A percentile compares a stretch with the other conserved stretches of the same genome.
These are phyloP conservation scores for Psilocybe subaeruginosa DNA, from an alignment of 768 basidiomycete species.

Conservation along the genomic window DNA sequence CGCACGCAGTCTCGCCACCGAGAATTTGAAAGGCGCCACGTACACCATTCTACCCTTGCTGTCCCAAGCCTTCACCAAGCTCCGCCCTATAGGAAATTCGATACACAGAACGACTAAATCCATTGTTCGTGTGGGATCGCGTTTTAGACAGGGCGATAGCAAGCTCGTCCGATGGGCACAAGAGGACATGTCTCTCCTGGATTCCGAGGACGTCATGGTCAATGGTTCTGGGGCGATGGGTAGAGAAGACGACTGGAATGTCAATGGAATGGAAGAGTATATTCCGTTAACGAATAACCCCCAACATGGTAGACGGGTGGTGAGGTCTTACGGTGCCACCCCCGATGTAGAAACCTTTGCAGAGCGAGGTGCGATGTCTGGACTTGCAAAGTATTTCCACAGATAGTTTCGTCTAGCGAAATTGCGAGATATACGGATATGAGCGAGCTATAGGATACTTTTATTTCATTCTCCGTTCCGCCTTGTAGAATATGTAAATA, in stretches of 20 bases:
- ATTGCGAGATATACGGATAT: not conserved
- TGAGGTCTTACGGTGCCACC: conserved; percentile 29
- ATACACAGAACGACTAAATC: conserved; percentile 19
- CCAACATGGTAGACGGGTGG: conserved; percentile 17
- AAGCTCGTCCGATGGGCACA: conserved; percentile 50
- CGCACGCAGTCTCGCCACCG: conserved; percentile 25
- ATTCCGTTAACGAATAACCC: conserved; percentile 46
- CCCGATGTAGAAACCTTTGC: conserved; percentile 26
- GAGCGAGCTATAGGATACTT: not conserved
- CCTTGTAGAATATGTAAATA: conserved; percentile 13
- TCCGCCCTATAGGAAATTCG: conserved; percentile 20
- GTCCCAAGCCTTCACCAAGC: conserved; percentile 16
- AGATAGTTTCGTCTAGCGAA: conserved; percentile 10
- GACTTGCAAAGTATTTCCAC: conserved; percentile 21
- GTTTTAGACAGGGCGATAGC: conserved; percentile 41
- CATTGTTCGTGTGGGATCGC: conserved; percentile 25
- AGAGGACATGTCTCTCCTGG: conserved; percentile 45
- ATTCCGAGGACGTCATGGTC: conserved; percentile 47
- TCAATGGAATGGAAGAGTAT: conserved; percentile 38
- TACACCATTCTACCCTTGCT: conserved; percentile 24
- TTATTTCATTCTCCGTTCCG: not conserved
- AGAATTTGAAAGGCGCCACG: conserved; percentile 20
- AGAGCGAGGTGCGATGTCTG: conserved; percentile 16
- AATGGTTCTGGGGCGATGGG: conserved; percentile 32
- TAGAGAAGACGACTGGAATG: conserved; percentile 30